Evolutionary conservation across 2,329 filamentous ascomycete genomes (phyloP), one percentile per base, ranked within the genome.

Genomic region (Alternaria angustiovoidea): DNA sequence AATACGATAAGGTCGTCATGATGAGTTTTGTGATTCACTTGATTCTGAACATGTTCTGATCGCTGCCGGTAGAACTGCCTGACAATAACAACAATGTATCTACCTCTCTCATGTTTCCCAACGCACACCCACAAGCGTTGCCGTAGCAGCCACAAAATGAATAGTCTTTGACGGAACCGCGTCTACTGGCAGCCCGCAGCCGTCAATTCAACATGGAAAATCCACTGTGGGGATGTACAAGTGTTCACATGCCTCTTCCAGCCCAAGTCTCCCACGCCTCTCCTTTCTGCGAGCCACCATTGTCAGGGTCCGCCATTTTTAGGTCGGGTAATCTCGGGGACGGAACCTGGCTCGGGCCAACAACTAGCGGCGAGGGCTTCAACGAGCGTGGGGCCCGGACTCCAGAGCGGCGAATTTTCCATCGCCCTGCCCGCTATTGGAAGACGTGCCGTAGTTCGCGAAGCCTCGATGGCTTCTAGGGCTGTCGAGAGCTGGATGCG

Each of bases 221-320:
- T 47, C 59, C 66, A 54, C 51, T 65, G 62, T 68, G 69, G 66
- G 61, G 53, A 60, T 61, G 64, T 52, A 62, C 65, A 66, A 64
- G 64, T 67, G 67, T 66, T 53, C 65, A 71, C 63, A 67, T 65
- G 61, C 66, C 59, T 59, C 55, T 66, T 70, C 53, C 51, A 67
- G 62, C 54, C 39, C 53, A 57, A 56, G 47, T 57, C 39, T 60
- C 53, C 34, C 42, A 51, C n/a, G 36, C 46, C 56, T 62, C 60
- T 60, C 57, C 57, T 57, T 54, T 62, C 34, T 58, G 58, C 54
- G 32, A 55, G 24, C 48, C 20, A 32, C 51, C 51, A 54, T 28
- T 24, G 43, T 43, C 54, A 66, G 63, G 61, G 58, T 64, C 55
- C 61, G 61, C 62, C 63, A 58, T 60, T 61, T 64, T 66, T 63